These are phyloP conservation scores for Starmera pachycereana DNA, from an alignment of 805 yeast genomes.

Conservation along the genomic window DNA sequence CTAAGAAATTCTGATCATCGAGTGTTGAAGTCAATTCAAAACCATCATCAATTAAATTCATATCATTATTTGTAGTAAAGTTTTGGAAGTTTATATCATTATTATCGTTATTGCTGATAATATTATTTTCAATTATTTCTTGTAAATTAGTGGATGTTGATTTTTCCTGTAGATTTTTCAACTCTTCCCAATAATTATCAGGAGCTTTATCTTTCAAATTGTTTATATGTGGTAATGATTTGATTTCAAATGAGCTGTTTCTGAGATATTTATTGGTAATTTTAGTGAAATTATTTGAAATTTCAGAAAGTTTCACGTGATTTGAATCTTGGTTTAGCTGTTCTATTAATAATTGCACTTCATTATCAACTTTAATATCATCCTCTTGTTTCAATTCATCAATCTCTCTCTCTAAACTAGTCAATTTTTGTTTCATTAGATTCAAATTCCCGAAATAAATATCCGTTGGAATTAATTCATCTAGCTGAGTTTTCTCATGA, in stretches of 20 bases:
- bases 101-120: not conserved
- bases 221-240: constrained; percentile 7
- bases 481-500: constrained; percentile 7
- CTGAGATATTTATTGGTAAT: constrained; percentile 3
- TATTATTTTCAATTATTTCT: not conserved
- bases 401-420: constrained; percentile 11
- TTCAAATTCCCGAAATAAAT: constrained; percentile 16
- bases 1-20: constrained; percentile 26
- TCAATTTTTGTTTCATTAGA: constrained; percentile 14
- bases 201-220: constrained; percentile 14
- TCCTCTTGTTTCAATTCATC: constrained; percentile 5
- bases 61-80: constrained; percentile 8
- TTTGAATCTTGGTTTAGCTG: not conserved
- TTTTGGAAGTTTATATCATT: constrained; percentile 4
- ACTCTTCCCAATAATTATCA: constrained; percentile 15
- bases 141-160: not conserved
- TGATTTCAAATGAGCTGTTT: constrained; percentile 3
- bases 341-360: constrained; percentile 3
- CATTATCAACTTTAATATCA: not conserved
- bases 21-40: constrained; percentile 20
- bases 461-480: constrained; percentile 9
- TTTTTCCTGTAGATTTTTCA: constrained; percentile 8
- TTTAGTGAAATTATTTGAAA: constrained; percentile 3
- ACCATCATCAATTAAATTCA: constrained; percentile 22
- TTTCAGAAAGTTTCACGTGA: not conserved